Conservation (phyloP, 2,329 filamentous ascomycete genomes). For the Massarina eburnea region DNA sequence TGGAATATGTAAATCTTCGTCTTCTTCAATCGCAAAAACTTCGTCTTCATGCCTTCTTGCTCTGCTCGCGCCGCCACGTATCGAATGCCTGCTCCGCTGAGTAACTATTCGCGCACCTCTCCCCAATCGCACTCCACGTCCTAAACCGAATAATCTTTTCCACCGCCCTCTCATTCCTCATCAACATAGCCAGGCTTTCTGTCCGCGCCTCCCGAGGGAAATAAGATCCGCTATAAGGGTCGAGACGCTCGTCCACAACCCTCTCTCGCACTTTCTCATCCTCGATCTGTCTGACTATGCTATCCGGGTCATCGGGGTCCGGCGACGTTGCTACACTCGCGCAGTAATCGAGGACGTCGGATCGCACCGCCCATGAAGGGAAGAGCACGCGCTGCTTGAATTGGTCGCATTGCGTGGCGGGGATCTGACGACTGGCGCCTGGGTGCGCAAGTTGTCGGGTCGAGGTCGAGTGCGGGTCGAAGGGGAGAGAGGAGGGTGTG, state of each 20-base stretch:
- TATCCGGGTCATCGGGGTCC: conserved; percentile 83
- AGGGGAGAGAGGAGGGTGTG: conserved; percentile 70
- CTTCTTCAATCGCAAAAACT: neutral
- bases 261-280: conserved; percentile 69
- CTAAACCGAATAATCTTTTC: conserved; percentile 78
- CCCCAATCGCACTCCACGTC: conserved; percentile 77
- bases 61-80: conserved; percentile 30
- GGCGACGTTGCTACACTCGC: conserved; percentile 82
- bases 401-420: conserved; percentile 61
- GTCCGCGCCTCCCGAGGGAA: conserved; percentile 79
- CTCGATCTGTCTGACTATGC: conserved; percentile 69
- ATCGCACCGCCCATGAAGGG: conserved; percentile 81
- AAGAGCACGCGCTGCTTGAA: conserved; percentile 83
- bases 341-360: conserved; percentile 86
- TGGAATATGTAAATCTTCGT: conserved; percentile 7
- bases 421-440: conserved; percentile 55
- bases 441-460: conserved; percentile 58
- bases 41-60: conserved; percentile 9
- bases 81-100: conserved; percentile 45
- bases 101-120: conserved; percentile 66
- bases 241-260: conserved; percentile 82
- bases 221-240: conserved; percentile 86
- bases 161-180: conserved; percentile 74
- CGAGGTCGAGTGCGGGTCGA: conserved; percentile 78
- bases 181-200: conserved; percentile 71